These are phyloP conservation scores for Neurospora pannonica DNA, from an alignment of 495 filamentous ascomycete species.

Conservation along the genomic window DNA sequence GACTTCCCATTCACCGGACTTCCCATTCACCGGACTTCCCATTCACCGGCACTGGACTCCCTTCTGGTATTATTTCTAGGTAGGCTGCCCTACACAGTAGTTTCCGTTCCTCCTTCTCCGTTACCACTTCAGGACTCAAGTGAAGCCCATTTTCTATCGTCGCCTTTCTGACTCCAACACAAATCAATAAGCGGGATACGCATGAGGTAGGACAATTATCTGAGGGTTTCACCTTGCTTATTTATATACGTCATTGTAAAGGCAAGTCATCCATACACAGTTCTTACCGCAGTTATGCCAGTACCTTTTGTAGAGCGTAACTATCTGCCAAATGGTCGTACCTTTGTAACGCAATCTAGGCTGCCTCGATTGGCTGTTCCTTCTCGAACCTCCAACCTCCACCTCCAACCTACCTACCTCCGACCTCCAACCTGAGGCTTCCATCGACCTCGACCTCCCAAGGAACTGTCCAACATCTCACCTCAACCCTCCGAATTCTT, in stretches of 20 bases:
- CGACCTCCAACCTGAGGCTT: conserved; percentile 14
- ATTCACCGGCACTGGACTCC: neutral
- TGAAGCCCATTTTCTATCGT: neutral
- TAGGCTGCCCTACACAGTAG: neutral
- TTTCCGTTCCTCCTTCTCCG: neutral
- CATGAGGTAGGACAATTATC: neutral
- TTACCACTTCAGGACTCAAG: neutral
- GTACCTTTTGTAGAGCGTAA: neutral
- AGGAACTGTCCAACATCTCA: neutral
- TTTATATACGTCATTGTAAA: neutral
- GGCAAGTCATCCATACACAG: neutral
- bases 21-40: neutral
- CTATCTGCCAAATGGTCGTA: neutral
- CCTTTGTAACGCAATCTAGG: neutral
- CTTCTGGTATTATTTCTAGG: neutral
- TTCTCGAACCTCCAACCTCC: neutral
- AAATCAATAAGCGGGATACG: neutral
- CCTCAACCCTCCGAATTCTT: neutral
- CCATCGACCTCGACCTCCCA: conserved; percentile 7
- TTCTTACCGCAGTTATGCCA: neutral
- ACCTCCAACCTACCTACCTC: neutral
- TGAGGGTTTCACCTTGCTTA: neutral
- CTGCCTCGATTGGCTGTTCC: neutral
- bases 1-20: neutral
- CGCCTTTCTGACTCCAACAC: neutral